A percentile compares a stretch with the other conserved stretches of the same genome.
phyloP scores from a whole-genome alignment of 1,284 basidiomycete species.

The Violaceomyces palustris region DNA sequence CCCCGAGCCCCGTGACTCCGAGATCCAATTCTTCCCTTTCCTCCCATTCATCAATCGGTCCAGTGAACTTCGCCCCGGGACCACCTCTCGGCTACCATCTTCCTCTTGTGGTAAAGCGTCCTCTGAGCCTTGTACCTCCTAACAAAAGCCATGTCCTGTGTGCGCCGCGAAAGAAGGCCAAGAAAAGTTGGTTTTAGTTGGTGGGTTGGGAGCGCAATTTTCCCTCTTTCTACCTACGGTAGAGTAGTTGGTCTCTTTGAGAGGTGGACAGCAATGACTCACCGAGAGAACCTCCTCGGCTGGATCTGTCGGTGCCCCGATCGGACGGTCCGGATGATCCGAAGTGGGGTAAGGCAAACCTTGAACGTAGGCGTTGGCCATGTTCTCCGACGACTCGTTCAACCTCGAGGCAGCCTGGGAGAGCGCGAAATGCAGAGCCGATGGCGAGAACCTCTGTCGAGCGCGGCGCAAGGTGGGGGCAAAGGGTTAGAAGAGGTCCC shows the following conservation, averaged over 20 bases:
- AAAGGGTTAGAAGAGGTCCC: no score
- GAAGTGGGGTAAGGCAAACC: slow-evolving; percentile 25
- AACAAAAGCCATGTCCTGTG: slow-evolving; percentile 27
- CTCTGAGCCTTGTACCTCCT: slow-evolving; percentile 34
- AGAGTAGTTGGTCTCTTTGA: no score
- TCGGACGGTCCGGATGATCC: no score
- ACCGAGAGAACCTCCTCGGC: no score
- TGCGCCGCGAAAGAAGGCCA: not conserved
- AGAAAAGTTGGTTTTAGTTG: not conserved
- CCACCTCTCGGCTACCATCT: slow-evolving; percentile 35
- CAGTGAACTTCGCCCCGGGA: slow-evolving; percentile 30
- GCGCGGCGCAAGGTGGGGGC: no score
- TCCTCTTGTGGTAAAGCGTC: slow-evolving; percentile 27
- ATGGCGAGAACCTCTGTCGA: slow-evolving; percentile 32
- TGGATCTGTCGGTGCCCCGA: no score
- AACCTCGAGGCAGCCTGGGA: slow-evolving; percentile 26
- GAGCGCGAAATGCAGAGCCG: slow-evolving; percentile 30
- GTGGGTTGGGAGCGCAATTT: not conserved
- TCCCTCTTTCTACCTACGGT: no score
- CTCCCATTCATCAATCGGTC: slow-evolving; percentile 23
- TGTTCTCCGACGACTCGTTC: slow-evolving; percentile 37
- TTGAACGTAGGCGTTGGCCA: slow-evolving; percentile 49
- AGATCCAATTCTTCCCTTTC: no score
- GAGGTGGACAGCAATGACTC: no score
- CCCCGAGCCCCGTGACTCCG: no score